Percentiles rank a stretch among this genome's conserved stretches.
phyloP scores from a whole-genome alignment of 768 basidiomycete species.

The Chlorophyllum brunneum region DNA sequence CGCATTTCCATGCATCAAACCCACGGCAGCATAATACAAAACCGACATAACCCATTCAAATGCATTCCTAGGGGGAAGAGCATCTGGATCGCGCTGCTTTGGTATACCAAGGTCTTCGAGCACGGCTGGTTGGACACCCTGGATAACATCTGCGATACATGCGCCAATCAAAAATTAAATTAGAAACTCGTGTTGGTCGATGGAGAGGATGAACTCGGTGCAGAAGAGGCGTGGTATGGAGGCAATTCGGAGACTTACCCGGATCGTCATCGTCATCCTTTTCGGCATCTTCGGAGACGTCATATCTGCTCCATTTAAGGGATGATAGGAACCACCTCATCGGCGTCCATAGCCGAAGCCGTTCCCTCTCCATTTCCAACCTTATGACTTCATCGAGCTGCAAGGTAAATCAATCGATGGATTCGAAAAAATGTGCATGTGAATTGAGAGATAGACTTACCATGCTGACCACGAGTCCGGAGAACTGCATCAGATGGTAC shows the following conservation, averaged over 20 bases:
- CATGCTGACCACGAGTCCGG: slow-evolving; percentile 36
- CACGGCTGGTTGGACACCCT: slow-evolving; percentile 43
- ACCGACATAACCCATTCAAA: slow-evolving; percentile 49
- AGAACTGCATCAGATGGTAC: slow-evolving; percentile 42
- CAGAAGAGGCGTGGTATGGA: no score
- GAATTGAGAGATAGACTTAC: slow-evolving; percentile 21
- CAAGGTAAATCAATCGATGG: slow-evolving; percentile 14
- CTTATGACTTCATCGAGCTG: slow-evolving; percentile 57
- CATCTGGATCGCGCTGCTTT: slow-evolving; percentile 65
- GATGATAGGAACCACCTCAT: slow-evolving; percentile 30
- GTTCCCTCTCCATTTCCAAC: slow-evolving; percentile 46
- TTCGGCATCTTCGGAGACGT: slow-evolving; percentile 39
- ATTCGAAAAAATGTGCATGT: background rate
- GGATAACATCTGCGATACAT: slow-evolving; percentile 39
- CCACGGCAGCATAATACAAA: slow-evolving; percentile 35
- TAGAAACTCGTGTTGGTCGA: background rate
- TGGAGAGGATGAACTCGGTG: no score
- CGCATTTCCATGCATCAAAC: slow-evolving; percentile 53
- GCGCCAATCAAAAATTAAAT: background rate
- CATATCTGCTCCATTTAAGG: slow-evolving; percentile 37
- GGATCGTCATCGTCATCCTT: slow-evolving; percentile 70
- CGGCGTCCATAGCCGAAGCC: slow-evolving; percentile 57
- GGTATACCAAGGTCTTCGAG: slow-evolving; percentile 54
- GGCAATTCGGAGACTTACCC: slow-evolving; percentile 29
- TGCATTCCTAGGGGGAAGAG: slow-evolving; percentile 59